phyloP scores from a whole-genome alignment of 495 filamentous ascomycete genomes.

The Penicillium arizonense region DNA sequence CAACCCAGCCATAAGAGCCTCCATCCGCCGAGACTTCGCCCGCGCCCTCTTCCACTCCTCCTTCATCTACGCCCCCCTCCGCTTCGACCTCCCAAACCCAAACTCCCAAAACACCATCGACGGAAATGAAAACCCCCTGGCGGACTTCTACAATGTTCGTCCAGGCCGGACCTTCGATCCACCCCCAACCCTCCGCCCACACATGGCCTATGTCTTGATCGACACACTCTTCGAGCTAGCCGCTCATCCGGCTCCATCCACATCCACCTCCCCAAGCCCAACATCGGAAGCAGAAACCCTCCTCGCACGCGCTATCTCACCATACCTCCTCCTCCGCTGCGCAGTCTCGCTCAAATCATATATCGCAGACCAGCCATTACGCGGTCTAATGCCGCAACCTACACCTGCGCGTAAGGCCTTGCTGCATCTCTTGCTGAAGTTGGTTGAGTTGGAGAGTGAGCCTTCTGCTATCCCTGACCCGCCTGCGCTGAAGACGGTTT shows the following conservation, averaged over 20 bases:
- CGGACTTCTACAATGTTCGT: conserved; percentile 62
- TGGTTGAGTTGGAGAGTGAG: conserved; percentile 67
- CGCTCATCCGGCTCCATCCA: conserved; percentile 32
- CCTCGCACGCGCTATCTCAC: conserved; percentile 74
- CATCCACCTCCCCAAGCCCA: conserved; percentile 3
- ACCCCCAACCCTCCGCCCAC: conserved; percentile 58
- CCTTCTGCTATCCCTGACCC: conserved; percentile 68
- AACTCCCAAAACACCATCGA: conserved; percentile 25
- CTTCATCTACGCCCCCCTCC: conserved; percentile 70
- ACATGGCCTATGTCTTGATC: conserved; percentile 76
- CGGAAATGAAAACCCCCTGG: conserved; percentile 46
- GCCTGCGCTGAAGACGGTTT: conserved; percentile 27
- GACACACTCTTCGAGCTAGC: conserved; percentile 79
- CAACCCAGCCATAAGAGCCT: conserved; percentile 58
- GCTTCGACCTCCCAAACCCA: conserved; percentile 55
- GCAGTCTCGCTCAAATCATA: conserved; percentile 78
- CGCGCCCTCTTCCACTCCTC: conserved; percentile 79
- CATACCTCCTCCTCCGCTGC: conserved; percentile 79
- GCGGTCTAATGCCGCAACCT: conserved; percentile 91
- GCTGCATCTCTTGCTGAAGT: conserved; percentile 61
- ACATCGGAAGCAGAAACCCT: conserved; percentile 29
- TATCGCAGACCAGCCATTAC: conserved; percentile 86
- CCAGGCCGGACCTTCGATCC: conserved; percentile 70
- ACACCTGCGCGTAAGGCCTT: conserved; percentile 76
- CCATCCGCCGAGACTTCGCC: conserved; percentile 66